A percentile compares a stretch with the other conserved stretches of the same genome.
Evolutionary conservation across 495 filamentous ascomycete species (phyloP).

Genomic region (Lepidopterella palustris): DNA sequence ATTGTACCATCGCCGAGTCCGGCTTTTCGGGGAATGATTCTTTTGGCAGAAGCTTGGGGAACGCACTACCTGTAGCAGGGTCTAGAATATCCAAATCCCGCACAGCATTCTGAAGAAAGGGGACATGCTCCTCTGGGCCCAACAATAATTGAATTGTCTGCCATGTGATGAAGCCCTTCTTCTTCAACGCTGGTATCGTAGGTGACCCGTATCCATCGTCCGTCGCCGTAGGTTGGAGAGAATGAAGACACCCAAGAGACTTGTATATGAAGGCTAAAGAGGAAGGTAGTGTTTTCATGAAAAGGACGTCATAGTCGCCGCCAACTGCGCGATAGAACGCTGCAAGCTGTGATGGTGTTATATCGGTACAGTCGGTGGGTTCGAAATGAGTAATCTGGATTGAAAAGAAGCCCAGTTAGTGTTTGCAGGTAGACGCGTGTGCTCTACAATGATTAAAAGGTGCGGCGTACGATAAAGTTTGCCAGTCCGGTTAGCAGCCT

Average conservation of each 20-base stretch:
- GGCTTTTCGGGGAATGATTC: conserved; percentile 67
- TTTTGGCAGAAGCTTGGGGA: conserved; percentile 70
- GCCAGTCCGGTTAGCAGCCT: conserved; percentile 73
- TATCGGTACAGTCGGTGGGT: conserved; percentile 53
- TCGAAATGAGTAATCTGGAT: conserved; percentile 62
- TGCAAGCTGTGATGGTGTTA: conserved; percentile 78
- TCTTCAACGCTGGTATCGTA: conserved; percentile 72
- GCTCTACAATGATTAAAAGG: background rate
- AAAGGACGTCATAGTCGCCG: conserved; percentile 83
- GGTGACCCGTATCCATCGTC: conserved; percentile 67
- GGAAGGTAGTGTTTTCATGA: conserved; percentile 65
- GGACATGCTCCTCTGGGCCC: conserved; percentile 79
- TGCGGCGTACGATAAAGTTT: conserved; percentile 71
- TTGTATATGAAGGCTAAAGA: conserved; percentile 88
- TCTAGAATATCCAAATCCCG: conserved; percentile 66
- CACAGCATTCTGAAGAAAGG: conserved; percentile 75
- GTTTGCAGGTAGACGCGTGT: background rate
- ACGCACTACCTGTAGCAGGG: conserved; percentile 60
- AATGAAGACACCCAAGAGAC: conserved; percentile 72
- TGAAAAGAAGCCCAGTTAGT: conserved; percentile 19
- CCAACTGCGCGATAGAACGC: conserved; percentile 83
- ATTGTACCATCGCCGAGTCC: conserved; percentile 70
- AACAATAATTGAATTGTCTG: conserved; percentile 87
- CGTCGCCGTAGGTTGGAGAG: conserved; percentile 51
- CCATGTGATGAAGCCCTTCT: conserved; percentile 83